A percentile compares a stretch with the other conserved stretches of the same genome.
phyloP scores from a whole-genome alignment of 2,329 filamentous ascomycete genomes.

The Beauveria rudraprayagi region DNA sequence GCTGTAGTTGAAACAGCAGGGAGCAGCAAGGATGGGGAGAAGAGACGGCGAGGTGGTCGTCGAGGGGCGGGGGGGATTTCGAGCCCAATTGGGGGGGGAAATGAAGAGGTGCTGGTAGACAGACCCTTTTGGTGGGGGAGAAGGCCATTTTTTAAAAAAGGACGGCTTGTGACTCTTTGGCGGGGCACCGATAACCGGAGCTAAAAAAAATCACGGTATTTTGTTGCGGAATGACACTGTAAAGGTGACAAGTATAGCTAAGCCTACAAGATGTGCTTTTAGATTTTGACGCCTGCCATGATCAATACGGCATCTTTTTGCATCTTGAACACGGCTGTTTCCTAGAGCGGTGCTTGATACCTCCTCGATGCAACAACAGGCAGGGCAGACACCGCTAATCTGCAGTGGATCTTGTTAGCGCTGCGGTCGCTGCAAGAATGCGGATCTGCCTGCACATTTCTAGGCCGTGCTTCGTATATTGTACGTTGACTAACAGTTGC shows the following conservation, averaged over 20 bases:
- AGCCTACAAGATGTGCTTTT: neutral
- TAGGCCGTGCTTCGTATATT: too few relatives aligned
- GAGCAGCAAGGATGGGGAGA: neutral
- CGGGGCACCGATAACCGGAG: constrained; percentile 12
- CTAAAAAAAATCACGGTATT: neutral
- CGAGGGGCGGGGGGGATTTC: neutral
- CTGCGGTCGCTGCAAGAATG: too few relatives aligned
- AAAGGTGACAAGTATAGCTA: neutral
- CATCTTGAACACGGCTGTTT: too few relatives aligned
- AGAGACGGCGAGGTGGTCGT: neutral
- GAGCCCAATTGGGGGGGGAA: neutral
- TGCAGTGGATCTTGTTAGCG: too few relatives aligned
- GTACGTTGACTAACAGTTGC: too few relatives aligned
- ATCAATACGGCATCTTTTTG: too few relatives aligned
- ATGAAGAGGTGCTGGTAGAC: neutral
- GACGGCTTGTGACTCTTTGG: constrained; percentile 3
- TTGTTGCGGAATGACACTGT: neutral
- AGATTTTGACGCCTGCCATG: neutral
- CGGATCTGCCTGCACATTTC: too few relatives aligned
- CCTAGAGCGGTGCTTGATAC: too few relatives aligned
- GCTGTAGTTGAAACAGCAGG: constrained; percentile 8
- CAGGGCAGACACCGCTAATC: too few relatives aligned
- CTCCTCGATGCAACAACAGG: too few relatives aligned
- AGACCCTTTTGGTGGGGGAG: neutral
- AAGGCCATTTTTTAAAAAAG: neutral